A percentile compares a stretch with the other conserved stretches of the same genome.
Evolutionary conservation across 352 stramenopile genomes (phyloP).

Genomic region (Pythium volutum): DNA sequence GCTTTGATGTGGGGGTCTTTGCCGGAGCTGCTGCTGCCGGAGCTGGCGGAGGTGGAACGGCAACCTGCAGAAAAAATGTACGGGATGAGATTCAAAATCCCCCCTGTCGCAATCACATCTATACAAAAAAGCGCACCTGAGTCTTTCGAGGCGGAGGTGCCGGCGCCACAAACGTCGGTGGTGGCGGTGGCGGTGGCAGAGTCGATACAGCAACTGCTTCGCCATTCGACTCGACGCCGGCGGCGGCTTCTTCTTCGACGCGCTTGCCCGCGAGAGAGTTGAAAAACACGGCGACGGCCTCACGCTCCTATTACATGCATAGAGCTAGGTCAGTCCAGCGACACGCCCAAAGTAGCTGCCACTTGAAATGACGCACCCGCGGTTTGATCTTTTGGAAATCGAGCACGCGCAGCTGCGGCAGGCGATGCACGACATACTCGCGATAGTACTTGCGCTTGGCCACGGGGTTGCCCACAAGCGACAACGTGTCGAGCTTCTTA

Average conservation of each 20-base stretch:
- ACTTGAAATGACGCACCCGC: conserved; percentile 49
- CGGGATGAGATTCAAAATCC: neutral
- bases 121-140: neutral
- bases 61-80: neutral
- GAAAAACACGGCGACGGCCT: conserved; percentile 70
- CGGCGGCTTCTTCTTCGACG: conserved; percentile 43
- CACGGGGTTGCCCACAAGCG: conserved; percentile 88
- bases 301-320: conserved; percentile 59
- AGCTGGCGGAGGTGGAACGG: conserved; percentile 8
- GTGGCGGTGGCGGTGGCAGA: conserved; percentile 12
- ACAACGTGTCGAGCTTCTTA: conserved; percentile 82
- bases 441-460: conserved; percentile 90
- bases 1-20: conserved; percentile 7
- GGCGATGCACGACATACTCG: conserved; percentile 89
- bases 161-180: conserved; percentile 10
- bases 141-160: conserved; percentile 29
- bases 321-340: too few species aligned
- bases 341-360: too few species aligned
- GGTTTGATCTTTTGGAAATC: conserved; percentile 86
- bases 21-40: neutral
- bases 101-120: too few species aligned
- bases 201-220: conserved; percentile 16
- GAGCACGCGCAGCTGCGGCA: conserved; percentile 84
- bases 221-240: conserved; percentile 23
- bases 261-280: conserved; percentile 70